Conservation (phyloP, 2,329 filamentous ascomycete genomes). For the Fusarium redolens region DNA sequence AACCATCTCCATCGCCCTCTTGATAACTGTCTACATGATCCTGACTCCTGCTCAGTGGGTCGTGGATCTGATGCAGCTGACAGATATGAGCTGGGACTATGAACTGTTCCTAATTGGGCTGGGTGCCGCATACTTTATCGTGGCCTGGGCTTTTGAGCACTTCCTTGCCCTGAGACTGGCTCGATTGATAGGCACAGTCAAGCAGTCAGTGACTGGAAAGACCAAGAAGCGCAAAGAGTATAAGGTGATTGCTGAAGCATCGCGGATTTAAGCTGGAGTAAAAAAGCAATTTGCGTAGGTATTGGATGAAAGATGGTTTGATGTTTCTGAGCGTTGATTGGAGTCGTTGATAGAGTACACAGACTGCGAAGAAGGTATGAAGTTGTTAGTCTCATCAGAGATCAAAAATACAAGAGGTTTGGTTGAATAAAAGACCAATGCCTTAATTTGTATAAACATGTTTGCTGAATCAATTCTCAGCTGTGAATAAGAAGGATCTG, state of each 20-base stretch:
- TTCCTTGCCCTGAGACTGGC: constrained; percentile 77
- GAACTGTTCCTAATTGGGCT: constrained; percentile 77
- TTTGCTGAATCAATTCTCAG: background rate
- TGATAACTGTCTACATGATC: constrained; percentile 83
- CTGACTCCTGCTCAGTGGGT: constrained; percentile 78
- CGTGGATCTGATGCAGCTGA: constrained; percentile 84
- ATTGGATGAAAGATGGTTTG: background rate
- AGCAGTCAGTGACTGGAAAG: constrained; percentile 66
- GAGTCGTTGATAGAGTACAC: background rate
- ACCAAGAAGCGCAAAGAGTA: constrained; percentile 88
- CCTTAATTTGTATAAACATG: background rate
- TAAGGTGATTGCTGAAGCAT: constrained; percentile 79
- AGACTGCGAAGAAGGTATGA: background rate
- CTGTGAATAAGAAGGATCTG: background rate
- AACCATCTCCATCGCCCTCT: constrained; percentile 76
- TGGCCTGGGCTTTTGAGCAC: constrained; percentile 79
- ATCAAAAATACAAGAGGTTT: background rate
- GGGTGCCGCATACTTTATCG: constrained; percentile 73
- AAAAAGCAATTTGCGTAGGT: background rate
- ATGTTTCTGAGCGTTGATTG: background rate
- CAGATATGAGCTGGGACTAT: constrained; percentile 77
- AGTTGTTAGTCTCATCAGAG: background rate
- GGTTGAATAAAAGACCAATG: background rate
- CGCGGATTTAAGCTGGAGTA: constrained; percentile 30
- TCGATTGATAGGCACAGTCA: constrained; percentile 71